phyloP scores from a whole-genome alignment of 768 basidiomycete genomes.

The Amanita inopinata region DNA sequence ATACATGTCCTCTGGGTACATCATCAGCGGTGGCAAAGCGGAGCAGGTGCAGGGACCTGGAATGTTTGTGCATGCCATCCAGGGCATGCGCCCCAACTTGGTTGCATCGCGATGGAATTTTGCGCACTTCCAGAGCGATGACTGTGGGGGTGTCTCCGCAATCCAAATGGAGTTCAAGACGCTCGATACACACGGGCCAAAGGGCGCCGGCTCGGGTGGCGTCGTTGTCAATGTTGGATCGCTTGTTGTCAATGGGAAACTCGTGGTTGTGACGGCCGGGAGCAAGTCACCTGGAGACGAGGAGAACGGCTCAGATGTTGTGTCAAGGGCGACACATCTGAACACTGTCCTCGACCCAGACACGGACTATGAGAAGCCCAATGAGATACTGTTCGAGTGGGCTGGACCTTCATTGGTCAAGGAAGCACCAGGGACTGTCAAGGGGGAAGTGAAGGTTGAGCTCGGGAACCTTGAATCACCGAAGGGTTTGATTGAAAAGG shows the following conservation, averaged over 20 bases:
- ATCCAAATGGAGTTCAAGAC: slow-evolving; percentile 97
- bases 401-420: slow-evolving; percentile 52
- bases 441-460: slow-evolving; percentile 46
- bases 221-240: slow-evolving; percentile 82
- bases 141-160: slow-evolving; percentile 69
- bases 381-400: slow-evolving; percentile 68
- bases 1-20: slow-evolving; percentile 47
- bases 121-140: slow-evolving; percentile 74
- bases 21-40: slow-evolving; percentile 60
- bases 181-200: slow-evolving; percentile 63
- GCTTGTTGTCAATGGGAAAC: slow-evolving; percentile 70
- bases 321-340: slow-evolving; percentile 60
- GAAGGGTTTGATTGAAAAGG: slow-evolving; percentile 80
- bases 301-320: slow-evolving; percentile 33
- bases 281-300: slow-evolving; percentile 66
- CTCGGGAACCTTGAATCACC: slow-evolving; percentile 49
- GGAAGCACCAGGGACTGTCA: slow-evolving; percentile 40
- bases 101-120: slow-evolving; percentile 96
- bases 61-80: slow-evolving; percentile 93
- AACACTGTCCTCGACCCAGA: slow-evolving; percentile 57
- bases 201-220: slow-evolving; percentile 72
- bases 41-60: slow-evolving; percentile 50
- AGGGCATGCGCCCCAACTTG: slow-evolving; percentile 95
- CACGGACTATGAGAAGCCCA: slow-evolving; percentile 75
- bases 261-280: slow-evolving; percentile 70